phyloP scores from a whole-genome alignment of 371 early-diverging fungal genomes.

The Batkoa obscura region DNA sequence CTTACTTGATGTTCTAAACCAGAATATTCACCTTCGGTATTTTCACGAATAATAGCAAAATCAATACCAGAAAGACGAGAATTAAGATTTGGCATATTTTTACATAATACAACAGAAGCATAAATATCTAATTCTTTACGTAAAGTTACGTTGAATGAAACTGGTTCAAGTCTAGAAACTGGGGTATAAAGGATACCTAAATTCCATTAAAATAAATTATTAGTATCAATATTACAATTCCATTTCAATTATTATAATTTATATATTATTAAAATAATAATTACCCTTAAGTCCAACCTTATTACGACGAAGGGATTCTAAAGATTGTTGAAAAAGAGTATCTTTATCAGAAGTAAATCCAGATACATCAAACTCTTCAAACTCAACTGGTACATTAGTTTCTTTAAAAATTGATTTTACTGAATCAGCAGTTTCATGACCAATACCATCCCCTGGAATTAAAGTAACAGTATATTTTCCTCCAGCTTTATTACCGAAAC shows the following conservation, averaged over 20 bases:
- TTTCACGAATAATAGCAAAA: slow-evolving; percentile 94
- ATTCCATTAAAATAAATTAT: neutral
- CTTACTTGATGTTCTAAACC: slow-evolving; percentile 84
- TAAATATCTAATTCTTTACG: slow-evolving; percentile 93
- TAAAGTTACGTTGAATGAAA: slow-evolving; percentile 84
- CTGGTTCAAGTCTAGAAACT: slow-evolving; percentile 59
- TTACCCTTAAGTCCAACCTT: slow-evolving; percentile 89
- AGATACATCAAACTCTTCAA: slow-evolving; percentile 85
- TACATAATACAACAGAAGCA: slow-evolving; percentile 69
- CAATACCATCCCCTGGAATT: slow-evolving; percentile 96
- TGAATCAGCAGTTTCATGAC: slow-evolving; percentile 70
- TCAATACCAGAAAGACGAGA: slow-evolving; percentile 80
- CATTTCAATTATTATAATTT: neutral
- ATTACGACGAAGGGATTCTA: slow-evolving; percentile 80
- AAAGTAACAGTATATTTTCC: slow-evolving; percentile 87
- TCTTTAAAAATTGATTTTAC: slow-evolving; percentile 88
- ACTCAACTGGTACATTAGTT: slow-evolving; percentile 79
- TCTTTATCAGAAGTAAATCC: slow-evolving; percentile 61
- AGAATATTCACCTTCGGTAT: slow-evolving; percentile 97
- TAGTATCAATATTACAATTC: too few species aligned
- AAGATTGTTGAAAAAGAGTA: slow-evolving; percentile 55
- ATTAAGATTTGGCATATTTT: slow-evolving; percentile 61
- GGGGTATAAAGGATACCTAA: slow-evolving; percentile 79
- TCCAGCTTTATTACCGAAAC: slow-evolving; percentile 38
- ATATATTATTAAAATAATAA: neutral